Conservation (phyloP, 495 filamentous ascomycete species). For the Eremomyces bilateralis region DNA sequence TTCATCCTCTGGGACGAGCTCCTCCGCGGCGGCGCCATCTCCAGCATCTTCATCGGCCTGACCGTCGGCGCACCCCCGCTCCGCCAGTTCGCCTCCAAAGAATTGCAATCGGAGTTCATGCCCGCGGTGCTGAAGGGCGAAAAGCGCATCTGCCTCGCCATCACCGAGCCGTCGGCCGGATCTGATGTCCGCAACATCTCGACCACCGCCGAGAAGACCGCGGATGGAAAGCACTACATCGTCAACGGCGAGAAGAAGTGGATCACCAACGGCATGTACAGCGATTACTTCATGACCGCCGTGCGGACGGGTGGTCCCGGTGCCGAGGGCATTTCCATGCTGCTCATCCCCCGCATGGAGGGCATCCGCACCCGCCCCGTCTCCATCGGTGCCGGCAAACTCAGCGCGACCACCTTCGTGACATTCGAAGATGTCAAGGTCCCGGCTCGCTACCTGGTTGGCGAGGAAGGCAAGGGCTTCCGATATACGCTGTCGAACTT, state of each 20-base stretch:
- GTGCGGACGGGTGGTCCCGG: constrained; percentile 46
- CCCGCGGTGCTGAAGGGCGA: constrained; percentile 43
- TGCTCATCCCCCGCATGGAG: constrained; percentile 43
- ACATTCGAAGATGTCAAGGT: constrained; percentile 20
- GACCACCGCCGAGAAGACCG: constrained; percentile 40
- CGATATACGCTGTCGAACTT: constrained; percentile 21
- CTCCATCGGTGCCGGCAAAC: constrained; percentile 31
- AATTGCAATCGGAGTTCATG: constrained; percentile 39
- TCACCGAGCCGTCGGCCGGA: constrained; percentile 55
- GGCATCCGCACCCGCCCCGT: constrained; percentile 42
- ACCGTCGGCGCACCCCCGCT: constrained; percentile 42
- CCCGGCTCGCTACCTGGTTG: constrained; percentile 17
- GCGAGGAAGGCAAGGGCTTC: constrained; percentile 20
- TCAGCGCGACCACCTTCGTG: constrained; percentile 34
- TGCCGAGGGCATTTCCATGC: constrained; percentile 40
- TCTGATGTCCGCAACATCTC: constrained; percentile 49
- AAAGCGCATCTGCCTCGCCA: constrained; percentile 50
- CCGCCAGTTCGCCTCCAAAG: constrained; percentile 37
- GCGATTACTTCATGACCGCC: constrained; percentile 47
- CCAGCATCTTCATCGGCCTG: constrained; percentile 1
- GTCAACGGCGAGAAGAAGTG: constrained; percentile 23
- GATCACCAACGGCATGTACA: constrained; percentile 64
- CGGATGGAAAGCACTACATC: constrained; percentile 43
- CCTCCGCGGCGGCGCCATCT: neutral
- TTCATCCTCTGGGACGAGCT: neutral